Conservation (phyloP, 306 rosid genomes). For the Acacia crassicarpa region DNA sequence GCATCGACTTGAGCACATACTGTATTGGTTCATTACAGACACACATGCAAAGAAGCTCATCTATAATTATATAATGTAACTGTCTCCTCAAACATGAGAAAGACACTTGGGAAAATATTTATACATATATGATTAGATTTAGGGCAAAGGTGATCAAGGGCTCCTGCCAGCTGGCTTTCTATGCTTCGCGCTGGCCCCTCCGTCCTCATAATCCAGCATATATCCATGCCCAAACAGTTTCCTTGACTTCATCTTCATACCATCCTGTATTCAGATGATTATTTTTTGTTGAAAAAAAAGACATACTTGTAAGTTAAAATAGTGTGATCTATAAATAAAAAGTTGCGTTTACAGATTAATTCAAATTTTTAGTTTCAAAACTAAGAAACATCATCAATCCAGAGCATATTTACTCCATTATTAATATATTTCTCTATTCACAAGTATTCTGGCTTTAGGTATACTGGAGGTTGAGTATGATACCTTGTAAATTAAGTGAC, state of each 20-base stretch:
- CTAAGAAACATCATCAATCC: neutral
- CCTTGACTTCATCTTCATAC: constrained; percentile 43
- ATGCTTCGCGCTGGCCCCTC: constrained; percentile 62
- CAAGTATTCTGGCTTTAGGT: neutral
- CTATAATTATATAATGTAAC: constrained; percentile 26
- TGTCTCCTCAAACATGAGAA: constrained; percentile 47
- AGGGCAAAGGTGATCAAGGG: constrained; percentile 37
- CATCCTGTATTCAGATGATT: constrained; percentile 43
- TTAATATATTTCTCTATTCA: neutral
- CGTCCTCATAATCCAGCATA: constrained; percentile 70
- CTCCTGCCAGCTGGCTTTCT: constrained; percentile 70
- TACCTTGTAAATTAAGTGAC: constrained; percentile 52
- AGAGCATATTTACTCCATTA: constrained; percentile 18
- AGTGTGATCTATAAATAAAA: constrained; percentile 12
- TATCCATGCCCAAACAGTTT: constrained; percentile 46
- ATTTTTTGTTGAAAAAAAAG: neutral
- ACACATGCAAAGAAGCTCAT: constrained; percentile 41
- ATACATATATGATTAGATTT: constrained; percentile 3
- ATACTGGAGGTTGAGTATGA: neutral
- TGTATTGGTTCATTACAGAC: constrained; percentile 19
- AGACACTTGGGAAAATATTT: constrained; percentile 32
- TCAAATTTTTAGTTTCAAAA: neutral
- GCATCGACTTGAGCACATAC: constrained; percentile 27
- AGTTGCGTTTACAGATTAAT: neutral
- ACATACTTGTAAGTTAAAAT: constrained; percentile 12